Evolutionary conservation across 148 eudicot species (phyloP).

Genomic region (Nepenthes gracilis): DNA sequence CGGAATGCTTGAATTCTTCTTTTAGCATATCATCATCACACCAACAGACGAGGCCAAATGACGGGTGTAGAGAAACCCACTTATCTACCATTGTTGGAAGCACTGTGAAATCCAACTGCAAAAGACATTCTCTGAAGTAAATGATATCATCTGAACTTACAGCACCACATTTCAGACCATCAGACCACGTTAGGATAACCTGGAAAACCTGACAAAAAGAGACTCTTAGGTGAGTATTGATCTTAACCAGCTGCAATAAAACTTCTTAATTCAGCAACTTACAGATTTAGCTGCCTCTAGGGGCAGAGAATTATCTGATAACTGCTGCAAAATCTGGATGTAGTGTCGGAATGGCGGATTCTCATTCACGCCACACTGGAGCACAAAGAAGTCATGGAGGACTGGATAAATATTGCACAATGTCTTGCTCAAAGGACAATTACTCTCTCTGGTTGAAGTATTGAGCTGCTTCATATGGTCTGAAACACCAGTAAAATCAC

Average conservation of each 20-base stretch:
- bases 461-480: constrained; percentile 22
- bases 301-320: constrained; percentile 50
- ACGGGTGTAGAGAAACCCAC: constrained; percentile 87
- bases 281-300: constrained; percentile 60
- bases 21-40: constrained; percentile 62
- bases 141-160: constrained; percentile 48
- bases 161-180: constrained; percentile 57
- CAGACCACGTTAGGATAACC: constrained; percentile 62
- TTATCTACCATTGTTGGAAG: constrained; percentile 79
- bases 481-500: constrained; percentile 55
- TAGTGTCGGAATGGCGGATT: constrained; percentile 46
- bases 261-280: constrained; percentile 10
- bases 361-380: constrained; percentile 72
- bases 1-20: constrained; percentile 61
- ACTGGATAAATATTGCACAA: constrained; percentile 54
- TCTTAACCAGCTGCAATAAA: constrained; percentile 3
- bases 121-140: constrained; percentile 49
- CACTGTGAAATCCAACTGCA: constrained; percentile 39
- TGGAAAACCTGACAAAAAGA: constrained; percentile 51
- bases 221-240: constrained; percentile 6
- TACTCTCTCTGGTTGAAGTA: constrained; percentile 8
- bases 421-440: constrained; percentile 27
- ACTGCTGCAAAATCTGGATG: constrained; percentile 63
- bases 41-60: constrained; percentile 91
- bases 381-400: constrained; percentile 75